phyloP scores from a whole-genome alignment of 202 grass and related monocot species.

The Dendrocalamus latiflorus region DNA sequence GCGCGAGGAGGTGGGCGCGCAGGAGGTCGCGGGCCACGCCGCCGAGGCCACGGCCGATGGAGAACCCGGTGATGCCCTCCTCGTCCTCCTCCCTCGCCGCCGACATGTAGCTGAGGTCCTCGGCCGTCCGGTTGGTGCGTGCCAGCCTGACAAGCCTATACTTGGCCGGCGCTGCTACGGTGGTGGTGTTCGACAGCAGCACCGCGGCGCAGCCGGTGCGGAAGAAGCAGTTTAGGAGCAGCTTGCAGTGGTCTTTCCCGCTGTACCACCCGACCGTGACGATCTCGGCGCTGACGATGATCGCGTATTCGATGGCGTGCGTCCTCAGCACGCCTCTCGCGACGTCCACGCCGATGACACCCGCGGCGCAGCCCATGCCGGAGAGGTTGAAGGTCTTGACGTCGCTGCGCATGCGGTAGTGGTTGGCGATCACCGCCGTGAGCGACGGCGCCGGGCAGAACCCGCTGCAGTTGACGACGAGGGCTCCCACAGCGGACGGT shows the following conservation, averaged over 20 bases:
- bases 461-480: constrained; percentile 69
- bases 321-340: constrained; percentile 20
- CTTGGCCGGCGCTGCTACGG: not conserved
- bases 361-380: constrained; percentile 65
- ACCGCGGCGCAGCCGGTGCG: constrained; percentile 54
- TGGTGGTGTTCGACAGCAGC: constrained; percentile 23
- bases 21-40: constrained; percentile 48
- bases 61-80: constrained; percentile 67
- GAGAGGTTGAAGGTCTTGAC: constrained; percentile 57
- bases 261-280: constrained; percentile 56
- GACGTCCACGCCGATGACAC: constrained; percentile 45
- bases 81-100: constrained; percentile 56
- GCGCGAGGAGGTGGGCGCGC: constrained; percentile 38
- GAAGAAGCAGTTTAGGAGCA: constrained; percentile 73
- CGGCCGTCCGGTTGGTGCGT: constrained; percentile 44
- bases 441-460: constrained; percentile 67
- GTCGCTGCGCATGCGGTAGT: constrained; percentile 49
- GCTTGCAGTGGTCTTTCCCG: constrained; percentile 52
- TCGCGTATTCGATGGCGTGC: constrained; percentile 30
- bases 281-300: constrained; percentile 67
- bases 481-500: constrained; percentile 35
- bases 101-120: constrained; percentile 46
- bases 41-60: constrained; percentile 42
- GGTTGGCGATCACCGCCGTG: constrained; percentile 38
- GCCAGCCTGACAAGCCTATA: constrained; percentile 49